Base-by-base conservation (phyloP, 2,329 filamentous ascomycete genomes). In the Dryadomyces quercus-mongolicae region DNA sequence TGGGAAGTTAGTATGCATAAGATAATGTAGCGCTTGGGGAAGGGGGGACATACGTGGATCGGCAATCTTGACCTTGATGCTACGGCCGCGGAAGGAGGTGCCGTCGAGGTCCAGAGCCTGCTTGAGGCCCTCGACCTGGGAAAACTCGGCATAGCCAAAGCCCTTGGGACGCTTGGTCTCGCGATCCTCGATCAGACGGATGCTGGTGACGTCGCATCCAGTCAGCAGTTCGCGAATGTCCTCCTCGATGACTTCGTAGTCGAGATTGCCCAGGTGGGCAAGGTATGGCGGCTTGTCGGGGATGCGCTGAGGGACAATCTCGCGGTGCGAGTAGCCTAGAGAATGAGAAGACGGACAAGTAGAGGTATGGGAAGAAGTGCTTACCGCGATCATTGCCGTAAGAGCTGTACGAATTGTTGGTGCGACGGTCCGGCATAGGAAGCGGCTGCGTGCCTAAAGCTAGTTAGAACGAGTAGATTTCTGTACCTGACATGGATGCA, bases 121-220 rank as follows among this genome's bases (percentile, higher is more conserved):
- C 76, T 95, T 94, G 65, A 98, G 75, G 56, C 92, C 92, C 51
- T 97, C 92, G 47, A 93, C 74, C 52, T 82, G 85, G 61, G 78
- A 82, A 65, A 98, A 98, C 70, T 98, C 93, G 60, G 95, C 92
- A 68, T 98, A 98, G 58, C 92, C 93, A 65, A 98, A 98, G 50
- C 93, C 93, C 76, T 98, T 98, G 60, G 93, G 93, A 66, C 91
- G 90, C 70, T 86, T 83, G 67, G 93, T 86, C 68, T 95, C 78
- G 67, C 92, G 93, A 71, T 98, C 94, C 74, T 96, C 92, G 60
- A 98, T 95, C 64, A 98, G 90, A 64, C 93, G 88, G 61, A 98
- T 89, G 67, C 83, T 96, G 61, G 86, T 86, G 62, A 96, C 85
- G 60, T 89, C 80, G 69, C 92, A 96, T 55, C 78, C 88, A 52